Base-by-base conservation (phyloP, 768 basidiomycete genomes). In the Solioccasus polychromus region DNA sequence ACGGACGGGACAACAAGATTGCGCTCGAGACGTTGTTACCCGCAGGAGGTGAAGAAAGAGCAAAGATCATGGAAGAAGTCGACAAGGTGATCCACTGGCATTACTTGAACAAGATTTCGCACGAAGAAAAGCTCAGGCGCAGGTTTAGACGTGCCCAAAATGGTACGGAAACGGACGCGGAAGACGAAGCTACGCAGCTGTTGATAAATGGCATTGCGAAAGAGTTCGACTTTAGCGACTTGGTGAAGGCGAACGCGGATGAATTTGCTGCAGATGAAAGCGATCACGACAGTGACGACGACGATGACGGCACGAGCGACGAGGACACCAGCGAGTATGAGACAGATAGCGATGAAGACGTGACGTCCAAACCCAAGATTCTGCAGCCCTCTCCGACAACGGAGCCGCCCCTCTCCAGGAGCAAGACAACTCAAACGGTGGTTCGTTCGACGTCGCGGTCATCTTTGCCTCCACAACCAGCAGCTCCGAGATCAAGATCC, bases 11-110 rank as follows among this genome's bases (percentile, higher is more conserved):
- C 6, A 51, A 47, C 48, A 60, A 42, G 39, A 69, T 96, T 61
- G 87, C 85, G 53, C 80, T 99, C 38, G 96, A 99, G 58, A 90
- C 85, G 59, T 68, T 98, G 24, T 76, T 98, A 5, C 96, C 96
- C 11, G 85, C 92, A 51, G 78, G 76, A 2, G 89, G 85, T 10
- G 66, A 78, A 40, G 91, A 90, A 48, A 83, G 95, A n/a, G 62
- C 68, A 23, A 78, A 73, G 15, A 83, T 98, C 52, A 70, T 98
- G 53, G 70, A 73, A 34, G 96, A 99, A 62, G 80, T 98, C 4
- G 96, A 99, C 67, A 78, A 79, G 46, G 80, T 98, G 41, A 87
- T 92, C 12, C 71, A 84, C 36, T 94, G 98, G 62, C 95, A 99
- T 66, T 96, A 97, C 70, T 83, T 87, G 62, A 78, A 94, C 48